Evolutionary conservation across 345 rosid genomes (phyloP).

Genomic region (Eucalyptus leucophloia): DNA sequence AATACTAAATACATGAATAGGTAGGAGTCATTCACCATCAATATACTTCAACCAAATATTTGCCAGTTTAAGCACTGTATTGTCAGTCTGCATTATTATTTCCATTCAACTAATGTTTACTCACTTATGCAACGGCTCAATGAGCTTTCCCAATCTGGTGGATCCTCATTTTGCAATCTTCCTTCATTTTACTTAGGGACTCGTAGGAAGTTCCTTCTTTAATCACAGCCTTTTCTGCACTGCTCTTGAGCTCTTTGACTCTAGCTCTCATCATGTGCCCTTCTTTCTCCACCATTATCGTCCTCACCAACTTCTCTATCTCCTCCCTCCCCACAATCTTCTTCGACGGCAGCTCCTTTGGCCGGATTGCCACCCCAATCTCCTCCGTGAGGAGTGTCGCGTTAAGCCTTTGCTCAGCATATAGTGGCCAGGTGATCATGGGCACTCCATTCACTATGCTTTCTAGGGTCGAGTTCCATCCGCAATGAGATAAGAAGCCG

Average conservation of each 20-base stretch:
- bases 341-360: neutral
- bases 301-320: slow-evolving; percentile 23
- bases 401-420: slow-evolving; percentile 45
- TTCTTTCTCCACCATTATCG: slow-evolving; percentile 28
- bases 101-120: neutral
- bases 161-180: neutral
- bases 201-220: slow-evolving; percentile 15
- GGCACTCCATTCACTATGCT: slow-evolving; percentile 37
- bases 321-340: slow-evolving; percentile 24
- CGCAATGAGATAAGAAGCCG: slow-evolving; percentile 52
- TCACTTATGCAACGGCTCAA: neutral
- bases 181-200: neutral
- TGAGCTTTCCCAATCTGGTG: neutral
- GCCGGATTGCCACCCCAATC: slow-evolving; percentile 24
- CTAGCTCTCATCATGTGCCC: slow-evolving; percentile 24
- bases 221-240: slow-evolving; percentile 5
- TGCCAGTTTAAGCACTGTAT: neutral
- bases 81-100: neutral
- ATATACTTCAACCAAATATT: neutral
- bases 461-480: slow-evolving; percentile 73
- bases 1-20: neutral
- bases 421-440: slow-evolving; percentile 47
- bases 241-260: slow-evolving; percentile 13
- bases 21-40: neutral
- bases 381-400: slow-evolving; percentile 38